Percentiles rank a stretch among this genome's conserved stretches.
Conservation (phyloP, 73 alveolate species). For the Tetrahymena thermophila region DNA sequence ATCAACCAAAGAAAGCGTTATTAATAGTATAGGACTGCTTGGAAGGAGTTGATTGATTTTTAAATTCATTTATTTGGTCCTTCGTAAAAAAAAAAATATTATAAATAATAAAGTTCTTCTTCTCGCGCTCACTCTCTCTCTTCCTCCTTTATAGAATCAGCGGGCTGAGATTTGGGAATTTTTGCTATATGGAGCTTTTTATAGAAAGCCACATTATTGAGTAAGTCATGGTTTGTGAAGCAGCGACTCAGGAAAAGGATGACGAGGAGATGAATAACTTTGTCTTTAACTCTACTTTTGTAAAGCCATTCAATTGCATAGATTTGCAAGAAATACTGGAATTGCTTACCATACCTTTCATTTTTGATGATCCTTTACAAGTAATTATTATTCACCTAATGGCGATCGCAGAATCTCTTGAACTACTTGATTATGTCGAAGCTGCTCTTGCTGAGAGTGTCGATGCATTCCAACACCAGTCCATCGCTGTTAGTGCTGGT, state of each 20-base stretch:
- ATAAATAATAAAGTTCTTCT: background rate
- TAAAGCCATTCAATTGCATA: background rate
- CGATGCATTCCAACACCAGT: background rate
- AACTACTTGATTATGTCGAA: background rate
- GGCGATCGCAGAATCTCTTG: constrained; percentile 1
- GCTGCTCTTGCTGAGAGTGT: background rate
- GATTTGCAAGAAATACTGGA: background rate
- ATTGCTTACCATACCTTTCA: background rate
- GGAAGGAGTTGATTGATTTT: background rate
- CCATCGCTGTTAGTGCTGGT: background rate
- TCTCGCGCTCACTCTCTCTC: background rate
- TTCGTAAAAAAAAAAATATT: background rate
- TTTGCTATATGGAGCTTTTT: background rate
- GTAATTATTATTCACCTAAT: background rate
- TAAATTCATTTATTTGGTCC: background rate
- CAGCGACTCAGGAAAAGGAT: background rate
- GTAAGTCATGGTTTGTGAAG: background rate
- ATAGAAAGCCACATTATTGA: background rate
- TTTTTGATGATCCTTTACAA: background rate
- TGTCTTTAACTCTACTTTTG: background rate
- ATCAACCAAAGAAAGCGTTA: background rate
- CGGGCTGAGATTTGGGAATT: background rate
- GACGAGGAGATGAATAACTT: background rate
- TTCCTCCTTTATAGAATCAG: background rate
- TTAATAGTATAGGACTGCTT: background rate